Conservation (phyloP, 129 eudicot genomes). For the Apium graveolens region DNA sequence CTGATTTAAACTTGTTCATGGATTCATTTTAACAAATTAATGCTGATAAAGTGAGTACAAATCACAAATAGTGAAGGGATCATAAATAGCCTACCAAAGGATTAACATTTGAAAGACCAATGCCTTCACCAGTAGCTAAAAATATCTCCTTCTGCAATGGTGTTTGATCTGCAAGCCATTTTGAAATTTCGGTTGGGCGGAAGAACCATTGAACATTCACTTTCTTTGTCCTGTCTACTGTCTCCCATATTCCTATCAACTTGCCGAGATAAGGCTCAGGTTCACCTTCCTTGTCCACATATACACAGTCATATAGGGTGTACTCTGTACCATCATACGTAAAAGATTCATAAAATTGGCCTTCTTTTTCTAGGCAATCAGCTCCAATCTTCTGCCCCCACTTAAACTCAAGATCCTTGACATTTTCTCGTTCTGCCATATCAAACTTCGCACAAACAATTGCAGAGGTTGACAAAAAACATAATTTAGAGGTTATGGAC, state of each 20-base stretch:
- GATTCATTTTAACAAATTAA: background rate
- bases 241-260: conserved; percentile 64
- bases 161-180: conserved; percentile 36
- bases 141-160: conserved; percentile 56
- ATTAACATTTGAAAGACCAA: conserved; percentile 51
- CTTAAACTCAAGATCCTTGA: conserved; percentile 39
- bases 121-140: conserved; percentile 70
- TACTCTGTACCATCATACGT: conserved; percentile 58
- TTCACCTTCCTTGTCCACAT: conserved; percentile 44
- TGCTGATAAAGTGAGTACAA: background rate
- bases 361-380: conserved; percentile 41
- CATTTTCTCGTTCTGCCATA: conserved; percentile 25
- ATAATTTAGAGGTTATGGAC: background rate
- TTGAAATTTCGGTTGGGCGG: conserved; percentile 41
- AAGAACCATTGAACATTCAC: conserved; percentile 81
- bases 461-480: background rate
- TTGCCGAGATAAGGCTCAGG: conserved; percentile 58
- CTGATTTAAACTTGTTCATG: background rate
- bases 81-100: conserved; percentile 41
- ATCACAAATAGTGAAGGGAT: background rate
- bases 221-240: conserved; percentile 29
- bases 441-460: conserved; percentile 19
- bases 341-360: conserved; percentile 62
- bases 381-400: conserved; percentile 56
- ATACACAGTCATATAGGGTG: conserved; percentile 59